A percentile compares a stretch with the other conserved stretches of the same genome.
phyloP scores from a whole-genome alignment of 352 stramenopile species.

The Thalassiosira livingstoniorum region DNA sequence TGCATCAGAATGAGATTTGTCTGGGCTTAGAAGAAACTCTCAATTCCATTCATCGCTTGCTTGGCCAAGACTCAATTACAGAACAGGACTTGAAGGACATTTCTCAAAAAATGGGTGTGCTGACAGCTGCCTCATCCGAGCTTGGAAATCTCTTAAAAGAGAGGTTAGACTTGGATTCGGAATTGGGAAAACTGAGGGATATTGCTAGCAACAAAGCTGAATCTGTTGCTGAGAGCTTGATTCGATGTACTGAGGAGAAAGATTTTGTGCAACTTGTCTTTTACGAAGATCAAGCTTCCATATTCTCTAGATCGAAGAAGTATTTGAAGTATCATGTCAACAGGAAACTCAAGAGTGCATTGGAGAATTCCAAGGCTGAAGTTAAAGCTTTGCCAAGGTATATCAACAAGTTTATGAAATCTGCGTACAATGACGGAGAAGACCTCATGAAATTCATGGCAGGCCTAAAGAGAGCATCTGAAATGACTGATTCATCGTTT shows the following conservation, averaged over 20 bases:
- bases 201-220: conserved; percentile 4
- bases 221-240: not conserved
- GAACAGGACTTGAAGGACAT: conserved; percentile 5
- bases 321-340: conserved; percentile 8
- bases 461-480: conserved; percentile 40
- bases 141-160: conserved; percentile 22
- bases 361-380: not conserved
- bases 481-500: conserved; percentile 11
- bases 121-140: conserved; percentile 11
- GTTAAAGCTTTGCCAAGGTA: conserved; percentile 15
- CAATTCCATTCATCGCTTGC: not conserved
- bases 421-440: conserved; percentile 3
- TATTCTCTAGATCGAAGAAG: conserved; percentile 4
- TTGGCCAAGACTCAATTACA: conserved; percentile 17
- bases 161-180: conserved; percentile 27
- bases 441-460: conserved; percentile 28
- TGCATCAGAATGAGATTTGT: conserved; percentile 31
- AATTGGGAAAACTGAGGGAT: conserved; percentile 7
- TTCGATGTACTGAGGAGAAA: conserved; percentile 13
- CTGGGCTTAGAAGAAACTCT: conserved; percentile 16
- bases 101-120: conserved; percentile 29
- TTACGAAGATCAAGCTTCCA: conserved; percentile 1
- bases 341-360: conserved; percentile 8
- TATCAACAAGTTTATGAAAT: conserved; percentile 29
- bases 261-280: conserved; percentile 31